phyloP scores from a whole-genome alignment of 208 protist genomes.

The Sergeia podlipaevii region DNA sequence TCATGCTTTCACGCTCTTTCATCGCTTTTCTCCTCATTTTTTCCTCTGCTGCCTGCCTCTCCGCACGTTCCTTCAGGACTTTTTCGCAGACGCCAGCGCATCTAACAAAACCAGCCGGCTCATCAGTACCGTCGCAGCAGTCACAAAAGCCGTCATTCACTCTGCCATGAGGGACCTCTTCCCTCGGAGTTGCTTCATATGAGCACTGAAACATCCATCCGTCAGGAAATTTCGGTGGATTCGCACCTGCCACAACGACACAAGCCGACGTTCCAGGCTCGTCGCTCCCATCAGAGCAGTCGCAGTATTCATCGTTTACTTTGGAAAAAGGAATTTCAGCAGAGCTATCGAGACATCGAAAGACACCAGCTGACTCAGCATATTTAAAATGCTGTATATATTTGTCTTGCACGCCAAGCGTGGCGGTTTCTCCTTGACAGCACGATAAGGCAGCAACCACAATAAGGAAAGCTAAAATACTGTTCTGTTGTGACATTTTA shows the following conservation, averaged over 20 bases:
- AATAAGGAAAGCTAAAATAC: too few species aligned
- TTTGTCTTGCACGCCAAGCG: constrained; percentile 24
- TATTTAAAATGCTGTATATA: constrained; percentile 14
- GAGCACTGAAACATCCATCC: constrained; percentile 77
- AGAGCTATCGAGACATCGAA: constrained; percentile 44
- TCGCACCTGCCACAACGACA: constrained; percentile 5
- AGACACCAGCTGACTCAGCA: constrained; percentile 13
- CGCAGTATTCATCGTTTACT: constrained; percentile 96
- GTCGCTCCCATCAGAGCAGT: constrained; percentile 94
- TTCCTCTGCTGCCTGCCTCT: constrained; percentile 16
- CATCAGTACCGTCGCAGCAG: constrained; percentile 94
- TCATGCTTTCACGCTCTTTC: constrained; percentile 28
- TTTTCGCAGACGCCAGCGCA: constrained; percentile 75
- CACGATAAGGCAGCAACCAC: too few species aligned
- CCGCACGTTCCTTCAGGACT: constrained; percentile 16
- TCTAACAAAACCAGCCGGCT: constrained; percentile 24
- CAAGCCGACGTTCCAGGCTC: constrained; percentile 91
- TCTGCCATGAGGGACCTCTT: constrained; percentile 49
- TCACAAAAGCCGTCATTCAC: constrained; percentile 94
- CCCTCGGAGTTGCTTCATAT: constrained; percentile 50
- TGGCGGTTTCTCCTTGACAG: not conserved
- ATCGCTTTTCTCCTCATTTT: constrained; percentile 14
- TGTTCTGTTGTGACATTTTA: too few species aligned
- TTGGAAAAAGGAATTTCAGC: constrained; percentile 38
- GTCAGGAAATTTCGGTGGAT: constrained; percentile 1